Conservation (phyloP, 345 rosid species). For the Rhodomyrtus tomentosa region DNA sequence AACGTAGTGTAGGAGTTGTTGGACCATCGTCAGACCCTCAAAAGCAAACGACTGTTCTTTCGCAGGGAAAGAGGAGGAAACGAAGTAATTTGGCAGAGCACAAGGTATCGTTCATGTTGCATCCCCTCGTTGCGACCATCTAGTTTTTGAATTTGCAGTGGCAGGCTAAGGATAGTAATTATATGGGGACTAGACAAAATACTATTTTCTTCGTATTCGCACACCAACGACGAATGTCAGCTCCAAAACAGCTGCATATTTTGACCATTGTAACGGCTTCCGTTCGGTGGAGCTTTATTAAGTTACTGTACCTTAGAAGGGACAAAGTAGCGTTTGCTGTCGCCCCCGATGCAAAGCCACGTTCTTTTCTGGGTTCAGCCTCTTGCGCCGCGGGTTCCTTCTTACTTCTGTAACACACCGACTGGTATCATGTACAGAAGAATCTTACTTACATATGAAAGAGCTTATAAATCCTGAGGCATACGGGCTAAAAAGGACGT, state of each 20-base stretch:
- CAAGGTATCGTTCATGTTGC: not conserved
- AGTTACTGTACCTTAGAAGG: not conserved
- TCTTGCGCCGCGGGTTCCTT: not conserved
- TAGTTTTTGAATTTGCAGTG: not conserved
- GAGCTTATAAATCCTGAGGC: not conserved
- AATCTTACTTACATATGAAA: not conserved
- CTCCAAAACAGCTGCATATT: not conserved
- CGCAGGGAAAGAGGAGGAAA: constrained; percentile 16
- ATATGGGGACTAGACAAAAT: not conserved
- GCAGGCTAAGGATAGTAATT: not conserved
- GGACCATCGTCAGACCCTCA: not conserved
- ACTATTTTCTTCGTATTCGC: not conserved
- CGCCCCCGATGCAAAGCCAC: not conserved
- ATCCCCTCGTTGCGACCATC: not conserved
- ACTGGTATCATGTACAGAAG: not conserved
- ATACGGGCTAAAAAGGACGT: not conserved
- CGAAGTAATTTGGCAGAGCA: not conserved
- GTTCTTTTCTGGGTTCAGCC: not conserved
- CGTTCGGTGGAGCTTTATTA: not conserved
- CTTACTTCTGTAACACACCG: not conserved
- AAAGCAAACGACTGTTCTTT: not conserved
- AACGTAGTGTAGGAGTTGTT: not conserved
- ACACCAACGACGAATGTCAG: not conserved
- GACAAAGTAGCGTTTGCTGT: not conserved
- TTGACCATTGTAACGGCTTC: not conserved